Conservation (phyloP, 2,329 filamentous ascomycete species). For the Apiospora arundinis region DNA sequence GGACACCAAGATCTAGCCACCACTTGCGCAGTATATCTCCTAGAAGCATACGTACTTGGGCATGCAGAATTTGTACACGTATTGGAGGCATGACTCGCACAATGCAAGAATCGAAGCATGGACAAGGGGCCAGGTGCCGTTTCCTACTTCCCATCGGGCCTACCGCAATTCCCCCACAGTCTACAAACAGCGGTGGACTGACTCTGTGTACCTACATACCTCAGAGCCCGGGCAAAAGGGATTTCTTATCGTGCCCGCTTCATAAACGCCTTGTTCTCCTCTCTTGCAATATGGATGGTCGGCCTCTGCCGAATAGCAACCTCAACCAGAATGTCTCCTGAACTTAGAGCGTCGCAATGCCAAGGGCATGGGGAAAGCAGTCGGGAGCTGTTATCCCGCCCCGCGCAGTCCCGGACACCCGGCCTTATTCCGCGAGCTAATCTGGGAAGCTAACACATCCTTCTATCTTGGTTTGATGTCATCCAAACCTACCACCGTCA, state of each 20-base stretch:
- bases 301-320: neutral
- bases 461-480: neutral
- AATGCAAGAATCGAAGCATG: neutral
- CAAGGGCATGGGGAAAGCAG: neutral
- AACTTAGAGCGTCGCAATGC: neutral
- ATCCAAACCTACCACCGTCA: neutral
- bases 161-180: neutral
- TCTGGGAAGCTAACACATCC: neutral
- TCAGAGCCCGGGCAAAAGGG: too few species aligned
- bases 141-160: neutral
- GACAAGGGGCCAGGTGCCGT: neutral
- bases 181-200: too few species aligned
- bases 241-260: too few species aligned
- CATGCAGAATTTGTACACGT: too few species aligned
- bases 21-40: neutral
- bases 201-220: too few species aligned
- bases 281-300: neutral
- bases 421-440: conserved; percentile 3
- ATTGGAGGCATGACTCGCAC: neutral
- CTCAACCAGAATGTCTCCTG: neutral
- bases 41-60: too few species aligned
- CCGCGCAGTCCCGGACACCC: neutral
- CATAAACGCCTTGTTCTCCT: too few species aligned
- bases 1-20: neutral
- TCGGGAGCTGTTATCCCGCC: neutral